Evolutionary conservation across 495 filamentous ascomycete genomes (phyloP).

Genomic region (Bryoglossum gracile): DNA sequence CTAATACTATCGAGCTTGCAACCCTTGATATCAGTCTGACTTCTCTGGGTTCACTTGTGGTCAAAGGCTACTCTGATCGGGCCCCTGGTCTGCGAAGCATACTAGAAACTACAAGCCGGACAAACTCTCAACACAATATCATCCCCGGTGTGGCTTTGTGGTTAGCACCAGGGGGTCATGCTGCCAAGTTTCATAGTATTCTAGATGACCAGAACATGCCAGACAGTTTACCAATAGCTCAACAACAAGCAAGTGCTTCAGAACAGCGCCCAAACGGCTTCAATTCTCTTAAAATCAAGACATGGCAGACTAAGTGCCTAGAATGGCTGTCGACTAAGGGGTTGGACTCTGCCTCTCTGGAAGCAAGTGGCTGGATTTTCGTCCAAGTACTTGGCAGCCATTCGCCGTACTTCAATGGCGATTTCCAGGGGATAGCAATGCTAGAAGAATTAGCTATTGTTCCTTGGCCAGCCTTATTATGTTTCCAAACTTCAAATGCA

Average conservation of each 20-base stretch:
- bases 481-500: constrained; percentile 29
- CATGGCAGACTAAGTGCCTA: constrained; percentile 23
- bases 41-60: constrained; percentile 22
- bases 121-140: background rate
- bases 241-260: constrained; percentile 1
- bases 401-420: constrained; percentile 15
- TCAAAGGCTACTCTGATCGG: constrained; percentile 21
- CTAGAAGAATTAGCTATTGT: constrained; percentile 17
- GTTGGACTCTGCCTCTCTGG: constrained; percentile 13
- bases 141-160: constrained; percentile 30
- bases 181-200: constrained; percentile 31
- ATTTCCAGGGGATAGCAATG: constrained; percentile 9
- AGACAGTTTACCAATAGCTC: background rate
- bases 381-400: constrained; percentile 19
- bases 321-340: constrained; percentile 24
- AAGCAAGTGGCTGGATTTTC: constrained; percentile 21
- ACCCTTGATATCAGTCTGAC: constrained; percentile 27
- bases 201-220: constrained; percentile 6
- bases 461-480: constrained; percentile 43
- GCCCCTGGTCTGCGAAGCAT: constrained; percentile 17
- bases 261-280: background rate
- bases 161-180: constrained; percentile 43
- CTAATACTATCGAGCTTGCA: constrained; percentile 18
- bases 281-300: constrained; percentile 13
- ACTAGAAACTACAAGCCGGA: background rate